Conservation (phyloP, 495 filamentous ascomycete genomes). For the Neurospora sp. region DNA sequence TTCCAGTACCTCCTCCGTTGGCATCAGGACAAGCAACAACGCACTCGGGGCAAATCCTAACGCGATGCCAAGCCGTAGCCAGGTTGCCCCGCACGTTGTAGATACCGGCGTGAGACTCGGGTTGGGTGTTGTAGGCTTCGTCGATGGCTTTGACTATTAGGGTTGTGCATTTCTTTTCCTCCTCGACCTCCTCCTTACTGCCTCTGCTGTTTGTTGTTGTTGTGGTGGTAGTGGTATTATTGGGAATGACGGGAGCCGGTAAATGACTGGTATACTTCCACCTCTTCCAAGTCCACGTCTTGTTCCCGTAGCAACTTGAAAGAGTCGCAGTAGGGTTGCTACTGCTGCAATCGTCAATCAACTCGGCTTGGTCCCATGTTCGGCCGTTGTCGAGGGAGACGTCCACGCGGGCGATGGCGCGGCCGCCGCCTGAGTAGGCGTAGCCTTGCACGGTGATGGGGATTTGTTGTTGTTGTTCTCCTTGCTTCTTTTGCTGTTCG, state of each 20-base stretch:
- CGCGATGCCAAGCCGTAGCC: slow-evolving; percentile 46
- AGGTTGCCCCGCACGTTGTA: slow-evolving; percentile 48
- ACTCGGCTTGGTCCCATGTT: slow-evolving; percentile 43
- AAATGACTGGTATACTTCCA: slow-evolving; percentile 34
- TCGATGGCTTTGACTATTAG: slow-evolving; percentile 49
- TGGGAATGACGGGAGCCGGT: neutral
- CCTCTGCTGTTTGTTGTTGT: slow-evolving; percentile 1
- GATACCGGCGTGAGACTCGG: slow-evolving; percentile 38
- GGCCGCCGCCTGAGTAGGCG: slow-evolving; percentile 51
- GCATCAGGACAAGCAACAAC: neutral
- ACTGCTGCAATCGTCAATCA: slow-evolving; percentile 32
- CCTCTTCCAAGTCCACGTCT: slow-evolving; percentile 46
- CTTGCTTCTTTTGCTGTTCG: too few relatives aligned
- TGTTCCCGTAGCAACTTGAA: slow-evolving; percentile 25
- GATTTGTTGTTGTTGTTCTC: neutral
- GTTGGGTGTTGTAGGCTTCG: slow-evolving; percentile 48
- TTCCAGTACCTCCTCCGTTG: too few relatives aligned
- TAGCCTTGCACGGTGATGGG: slow-evolving; percentile 42
- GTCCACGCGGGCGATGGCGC: slow-evolving; percentile 45
- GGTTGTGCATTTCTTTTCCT: slow-evolving; percentile 20
- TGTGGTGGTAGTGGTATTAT: too few relatives aligned
- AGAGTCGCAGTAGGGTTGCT: slow-evolving; percentile 8
- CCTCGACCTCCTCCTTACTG: neutral
- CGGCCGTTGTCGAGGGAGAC: slow-evolving; percentile 45
- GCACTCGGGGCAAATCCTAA: slow-evolving; percentile 24